phyloP scores from a whole-genome alignment of 164 flowering plant genomes.

The Euptelea pleiosperma region DNA sequence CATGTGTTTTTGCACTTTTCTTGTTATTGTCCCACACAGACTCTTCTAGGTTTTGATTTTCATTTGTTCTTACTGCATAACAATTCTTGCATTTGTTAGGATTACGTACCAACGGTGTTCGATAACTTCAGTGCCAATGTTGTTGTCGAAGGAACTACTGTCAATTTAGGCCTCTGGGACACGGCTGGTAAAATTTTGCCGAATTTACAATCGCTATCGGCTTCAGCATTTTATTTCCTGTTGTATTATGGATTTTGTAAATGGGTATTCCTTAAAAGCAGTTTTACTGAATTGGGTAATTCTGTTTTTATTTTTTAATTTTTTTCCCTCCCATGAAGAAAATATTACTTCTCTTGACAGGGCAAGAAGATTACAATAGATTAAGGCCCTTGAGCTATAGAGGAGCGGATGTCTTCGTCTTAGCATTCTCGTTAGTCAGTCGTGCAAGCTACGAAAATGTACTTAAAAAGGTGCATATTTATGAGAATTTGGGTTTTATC shows the following conservation, averaged over 20 bases:
- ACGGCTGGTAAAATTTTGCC: slow-evolving; percentile 68
- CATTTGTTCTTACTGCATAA: neutral
- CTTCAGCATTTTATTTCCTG: neutral
- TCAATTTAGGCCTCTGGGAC: slow-evolving; percentile 98
- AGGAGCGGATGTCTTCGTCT: slow-evolving; percentile 92
- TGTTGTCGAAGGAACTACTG: slow-evolving; percentile 84
- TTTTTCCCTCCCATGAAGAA: slow-evolving; percentile 5
- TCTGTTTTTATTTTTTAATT: neutral
- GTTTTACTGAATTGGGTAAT: slow-evolving; percentile 6
- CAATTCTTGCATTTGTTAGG: slow-evolving; percentile 18
- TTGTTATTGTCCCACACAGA: too few relatives aligned
- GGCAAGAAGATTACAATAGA: slow-evolving; percentile 97
- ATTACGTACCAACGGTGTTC: slow-evolving; percentile 93
- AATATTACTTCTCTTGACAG: slow-evolving; percentile 30
- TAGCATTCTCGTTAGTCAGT: slow-evolving; percentile 91
- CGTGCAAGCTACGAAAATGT: slow-evolving; percentile 96
- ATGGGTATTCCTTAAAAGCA: neutral
- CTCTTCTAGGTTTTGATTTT: neutral
- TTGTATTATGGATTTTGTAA: neutral
- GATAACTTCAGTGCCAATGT: slow-evolving; percentile 99
- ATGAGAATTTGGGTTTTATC: neutral
- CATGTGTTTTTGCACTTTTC: neutral
- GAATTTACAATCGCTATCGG: neutral
- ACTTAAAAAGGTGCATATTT: slow-evolving; percentile 67
- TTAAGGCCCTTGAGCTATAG: slow-evolving; percentile 96